phyloP scores from a whole-genome alignment of 1,284 basidiomycete genomes.

The Cutaneotrichosporon dermatis region DNA sequence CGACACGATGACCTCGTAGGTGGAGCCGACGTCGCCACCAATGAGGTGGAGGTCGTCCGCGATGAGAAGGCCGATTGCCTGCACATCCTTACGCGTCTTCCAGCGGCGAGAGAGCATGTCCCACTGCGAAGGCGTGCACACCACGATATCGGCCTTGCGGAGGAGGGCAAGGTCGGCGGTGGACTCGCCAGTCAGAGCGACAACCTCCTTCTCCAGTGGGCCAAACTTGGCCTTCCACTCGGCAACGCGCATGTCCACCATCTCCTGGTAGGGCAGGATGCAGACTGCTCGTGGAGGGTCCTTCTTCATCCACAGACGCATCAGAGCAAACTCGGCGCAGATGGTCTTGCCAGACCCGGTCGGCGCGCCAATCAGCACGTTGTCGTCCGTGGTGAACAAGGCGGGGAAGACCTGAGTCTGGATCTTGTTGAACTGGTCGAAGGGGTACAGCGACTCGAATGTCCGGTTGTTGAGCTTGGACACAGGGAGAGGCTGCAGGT shows the following conservation, averaged over 20 bases:
- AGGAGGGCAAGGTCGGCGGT: constrained; percentile 84
- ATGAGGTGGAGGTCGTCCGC: constrained; percentile 94
- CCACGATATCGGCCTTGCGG: constrained; percentile 84
- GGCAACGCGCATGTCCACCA: constrained; percentile 82
- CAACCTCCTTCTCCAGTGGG: constrained; percentile 79
- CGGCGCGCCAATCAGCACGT: constrained; percentile 91
- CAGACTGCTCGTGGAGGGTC: constrained; percentile 86
- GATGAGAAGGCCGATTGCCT: constrained; percentile 85
- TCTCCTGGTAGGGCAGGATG: constrained; percentile 93
- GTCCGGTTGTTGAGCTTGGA: constrained; percentile 88
- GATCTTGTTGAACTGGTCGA: constrained; percentile 92
- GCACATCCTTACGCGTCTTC: constrained; percentile 91
- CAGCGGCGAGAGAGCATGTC: constrained; percentile 93
- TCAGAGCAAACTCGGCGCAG: constrained; percentile 90
- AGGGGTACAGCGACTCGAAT: constrained; percentile 79
- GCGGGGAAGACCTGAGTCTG: constrained; percentile 99
- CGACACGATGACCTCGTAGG: constrained; percentile 93
- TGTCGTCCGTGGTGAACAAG: constrained; percentile 91
- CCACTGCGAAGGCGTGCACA: constrained; percentile 92
- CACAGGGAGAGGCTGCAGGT: constrained; percentile 84
- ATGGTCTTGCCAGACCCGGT: constrained; percentile 97
- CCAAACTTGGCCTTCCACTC: constrained; percentile 89
- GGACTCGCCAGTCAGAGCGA: constrained; percentile 91
- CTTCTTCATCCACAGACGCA: constrained; percentile 83
- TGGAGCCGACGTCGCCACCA: constrained; percentile 86